phyloP scores from a whole-genome alignment of 139 green algal genomes.

The Yamagishiella unicocca region DNA sequence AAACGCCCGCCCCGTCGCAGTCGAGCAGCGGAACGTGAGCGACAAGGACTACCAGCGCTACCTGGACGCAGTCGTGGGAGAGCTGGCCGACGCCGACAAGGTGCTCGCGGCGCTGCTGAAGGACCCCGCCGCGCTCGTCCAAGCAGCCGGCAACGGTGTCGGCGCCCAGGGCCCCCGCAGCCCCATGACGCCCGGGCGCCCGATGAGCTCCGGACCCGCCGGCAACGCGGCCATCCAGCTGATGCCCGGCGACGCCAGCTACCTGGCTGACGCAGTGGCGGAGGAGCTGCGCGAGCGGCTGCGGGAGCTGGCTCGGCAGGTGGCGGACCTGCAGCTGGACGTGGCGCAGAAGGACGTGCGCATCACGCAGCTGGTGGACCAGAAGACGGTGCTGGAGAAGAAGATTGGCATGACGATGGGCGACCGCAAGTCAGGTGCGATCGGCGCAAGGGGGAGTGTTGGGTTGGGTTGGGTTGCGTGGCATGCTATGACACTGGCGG shows the following conservation, averaged over 20 bases:
- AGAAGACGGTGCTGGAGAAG: slow-evolving; percentile 55
- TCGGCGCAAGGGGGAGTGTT: too few relatives aligned
- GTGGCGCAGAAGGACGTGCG: slow-evolving; percentile 54
- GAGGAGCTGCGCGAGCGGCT: slow-evolving; percentile 66
- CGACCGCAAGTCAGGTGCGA: slow-evolving; percentile 50
- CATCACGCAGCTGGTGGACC: slow-evolving; percentile 51
- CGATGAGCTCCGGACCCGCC: neutral
- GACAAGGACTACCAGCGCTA: slow-evolving; percentile 60
- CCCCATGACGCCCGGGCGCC: neutral
- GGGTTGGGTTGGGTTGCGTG: too few relatives aligned
- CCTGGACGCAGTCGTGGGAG: slow-evolving; percentile 46
- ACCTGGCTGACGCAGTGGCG: slow-evolving; percentile 65
- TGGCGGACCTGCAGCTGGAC: slow-evolving; percentile 64
- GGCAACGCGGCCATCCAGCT: slow-evolving; percentile 17
- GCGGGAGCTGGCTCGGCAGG: slow-evolving; percentile 59
- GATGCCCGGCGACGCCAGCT: slow-evolving; percentile 52
- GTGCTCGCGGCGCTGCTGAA: slow-evolving; percentile 52
- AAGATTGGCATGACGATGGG: slow-evolving; percentile 51
- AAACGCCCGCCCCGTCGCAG: slow-evolving; percentile 29
- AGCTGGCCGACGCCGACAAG: slow-evolving; percentile 61
- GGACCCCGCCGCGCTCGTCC: slow-evolving; percentile 13
- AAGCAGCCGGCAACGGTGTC: neutral
- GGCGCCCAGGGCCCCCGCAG: neutral
- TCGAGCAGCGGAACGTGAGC: slow-evolving; percentile 55
- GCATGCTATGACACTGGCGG: too few relatives aligned